Evolutionary conservation across 306 rosid genomes (phyloP).

Genomic region (Cucurbita pepo): DNA sequence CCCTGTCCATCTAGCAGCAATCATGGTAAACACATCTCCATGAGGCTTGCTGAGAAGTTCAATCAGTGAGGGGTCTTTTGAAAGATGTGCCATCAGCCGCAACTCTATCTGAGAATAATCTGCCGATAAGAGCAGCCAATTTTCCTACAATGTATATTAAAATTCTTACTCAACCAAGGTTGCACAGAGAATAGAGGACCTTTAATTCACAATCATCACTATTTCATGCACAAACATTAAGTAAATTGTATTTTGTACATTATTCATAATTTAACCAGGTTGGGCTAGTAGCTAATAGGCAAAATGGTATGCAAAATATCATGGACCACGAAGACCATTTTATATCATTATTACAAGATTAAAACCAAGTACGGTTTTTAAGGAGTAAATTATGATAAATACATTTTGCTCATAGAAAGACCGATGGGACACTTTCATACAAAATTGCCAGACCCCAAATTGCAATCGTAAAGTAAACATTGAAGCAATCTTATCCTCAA

Average conservation of each 20-base stretch:
- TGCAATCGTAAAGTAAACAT: no score
- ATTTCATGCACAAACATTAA: neutral
- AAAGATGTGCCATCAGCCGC: constrained; percentile 95
- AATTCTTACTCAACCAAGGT: neutral
- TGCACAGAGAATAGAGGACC: neutral
- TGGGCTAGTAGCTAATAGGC: no score
- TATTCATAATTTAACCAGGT: neutral
- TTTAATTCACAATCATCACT: neutral
- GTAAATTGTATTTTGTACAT: neutral
- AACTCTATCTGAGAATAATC: constrained; percentile 97
- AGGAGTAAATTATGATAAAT: no score
- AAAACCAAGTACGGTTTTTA: no score
- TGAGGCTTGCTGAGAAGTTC: constrained; percentile 59
- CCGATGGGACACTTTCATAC: no score
- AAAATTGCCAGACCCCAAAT: no score
- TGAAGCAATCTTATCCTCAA: no score
- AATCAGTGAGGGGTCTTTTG: constrained; percentile 57
- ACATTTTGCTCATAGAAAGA: no score
- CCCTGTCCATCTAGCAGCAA: constrained; percentile 87
- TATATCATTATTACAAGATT: no score
- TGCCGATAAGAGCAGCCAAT: constrained; percentile 81
- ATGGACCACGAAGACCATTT: no score
- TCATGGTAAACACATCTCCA: constrained; percentile 76
- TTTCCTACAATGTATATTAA: constrained; percentile 37
- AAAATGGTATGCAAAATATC: no score